Evolutionary conservation across 306 rosid genomes (phyloP).

Genomic region (Canavalia gladiata): DNA sequence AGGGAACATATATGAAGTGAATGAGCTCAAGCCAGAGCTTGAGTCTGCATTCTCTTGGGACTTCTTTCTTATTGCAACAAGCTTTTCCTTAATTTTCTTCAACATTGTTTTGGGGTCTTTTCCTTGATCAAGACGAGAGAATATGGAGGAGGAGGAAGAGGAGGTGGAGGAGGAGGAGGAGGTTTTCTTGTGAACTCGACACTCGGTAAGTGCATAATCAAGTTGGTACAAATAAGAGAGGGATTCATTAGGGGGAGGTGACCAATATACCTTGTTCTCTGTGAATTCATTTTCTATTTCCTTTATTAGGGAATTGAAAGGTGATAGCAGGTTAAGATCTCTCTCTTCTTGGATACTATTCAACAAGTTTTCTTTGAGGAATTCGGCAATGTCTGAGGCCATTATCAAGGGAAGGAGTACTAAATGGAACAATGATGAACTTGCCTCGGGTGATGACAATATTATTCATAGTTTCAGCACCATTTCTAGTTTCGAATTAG

Average conservation of each 20-base stretch:
- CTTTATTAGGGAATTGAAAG: neutral
- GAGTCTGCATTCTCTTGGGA: neutral
- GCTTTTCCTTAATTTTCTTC: neutral
- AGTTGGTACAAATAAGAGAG: neutral
- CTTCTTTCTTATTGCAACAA: neutral
- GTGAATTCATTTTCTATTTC: neutral
- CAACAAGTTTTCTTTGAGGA: neutral
- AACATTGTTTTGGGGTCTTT: neutral
- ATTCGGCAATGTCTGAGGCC: slow-evolving; percentile 13
- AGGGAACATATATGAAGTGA: neutral
- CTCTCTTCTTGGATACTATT: neutral
- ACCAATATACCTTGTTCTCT: neutral
- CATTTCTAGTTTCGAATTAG: neutral
- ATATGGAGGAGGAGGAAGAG: neutral
- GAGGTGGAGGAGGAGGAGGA: neutral
- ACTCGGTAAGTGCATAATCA: neutral
- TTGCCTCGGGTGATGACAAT: neutral
- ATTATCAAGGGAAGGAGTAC: neutral
- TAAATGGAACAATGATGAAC: neutral
- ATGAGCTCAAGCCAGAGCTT: neutral
- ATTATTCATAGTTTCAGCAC: neutral
- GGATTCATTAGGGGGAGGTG: neutral
- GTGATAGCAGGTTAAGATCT: neutral
- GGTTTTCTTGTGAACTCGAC: neutral
- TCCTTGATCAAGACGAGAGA: neutral